phyloP scores from a whole-genome alignment of 2,329 filamentous ascomycete genomes.

The Coleophoma eucalyptorum region DNA sequence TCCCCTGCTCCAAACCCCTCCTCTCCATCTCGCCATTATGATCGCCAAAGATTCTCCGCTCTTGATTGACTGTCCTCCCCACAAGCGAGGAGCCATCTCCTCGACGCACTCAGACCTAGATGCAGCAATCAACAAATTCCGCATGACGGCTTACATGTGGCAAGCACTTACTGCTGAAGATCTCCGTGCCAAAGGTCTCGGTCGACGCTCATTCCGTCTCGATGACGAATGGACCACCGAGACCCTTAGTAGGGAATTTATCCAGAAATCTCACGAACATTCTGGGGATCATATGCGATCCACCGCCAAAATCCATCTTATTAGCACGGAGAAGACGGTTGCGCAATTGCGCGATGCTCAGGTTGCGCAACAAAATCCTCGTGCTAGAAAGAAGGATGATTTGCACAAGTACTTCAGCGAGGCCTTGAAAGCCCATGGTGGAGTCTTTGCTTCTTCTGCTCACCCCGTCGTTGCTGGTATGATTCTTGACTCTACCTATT shows the following conservation, averaged over 20 bases:
- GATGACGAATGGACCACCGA: constrained; percentile 72
- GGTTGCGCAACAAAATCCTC: constrained; percentile 58
- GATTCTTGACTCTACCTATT: constrained; percentile 68
- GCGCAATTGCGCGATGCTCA: constrained; percentile 62
- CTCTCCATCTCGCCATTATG: constrained; percentile 68
- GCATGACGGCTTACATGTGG: constrained; percentile 73
- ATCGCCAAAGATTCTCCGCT: constrained; percentile 66
- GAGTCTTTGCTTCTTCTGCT: constrained; percentile 24
- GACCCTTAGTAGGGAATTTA: constrained; percentile 45
- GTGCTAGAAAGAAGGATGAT: constrained; percentile 51
- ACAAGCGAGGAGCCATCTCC: constrained; percentile 54
- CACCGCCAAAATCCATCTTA: constrained; percentile 63
- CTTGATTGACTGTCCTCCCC: constrained; percentile 63
- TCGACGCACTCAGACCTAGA: constrained; percentile 45
- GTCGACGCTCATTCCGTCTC: constrained; percentile 66
- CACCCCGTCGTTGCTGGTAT: constrained; percentile 67
- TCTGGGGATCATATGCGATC: constrained; percentile 6
- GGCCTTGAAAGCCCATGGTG: constrained; percentile 42
- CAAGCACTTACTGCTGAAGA: constrained; percentile 74
- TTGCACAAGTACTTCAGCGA: constrained; percentile 35
- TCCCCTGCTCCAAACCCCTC: constrained; percentile 49
- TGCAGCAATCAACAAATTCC: constrained; percentile 64
- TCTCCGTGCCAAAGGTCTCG: constrained; percentile 66
- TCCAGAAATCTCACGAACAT: constrained; percentile 1
- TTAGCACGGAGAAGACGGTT: constrained; percentile 62